phyloP scores from a whole-genome alignment of 2,329 filamentous ascomycete species.

The Juglanconis juglandina region DNA sequence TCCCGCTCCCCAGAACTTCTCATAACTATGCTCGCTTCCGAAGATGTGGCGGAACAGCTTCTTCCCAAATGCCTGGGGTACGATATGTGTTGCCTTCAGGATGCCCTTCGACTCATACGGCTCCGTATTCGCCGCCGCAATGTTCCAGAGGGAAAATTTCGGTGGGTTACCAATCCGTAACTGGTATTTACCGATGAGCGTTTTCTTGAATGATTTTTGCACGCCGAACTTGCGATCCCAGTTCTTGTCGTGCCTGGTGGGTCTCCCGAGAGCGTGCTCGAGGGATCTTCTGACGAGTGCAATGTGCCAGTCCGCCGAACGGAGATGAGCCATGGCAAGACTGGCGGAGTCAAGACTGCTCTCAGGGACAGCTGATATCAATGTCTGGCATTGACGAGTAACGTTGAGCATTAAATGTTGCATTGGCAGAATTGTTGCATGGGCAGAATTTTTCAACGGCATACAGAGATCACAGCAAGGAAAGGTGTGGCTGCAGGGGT shows the following conservation, averaged over 20 bases:
- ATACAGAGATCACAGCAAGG: no score
- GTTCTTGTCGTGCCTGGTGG: background rate
- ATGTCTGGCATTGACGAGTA: no score
- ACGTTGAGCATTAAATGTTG: no score
- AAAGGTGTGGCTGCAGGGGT: no score
- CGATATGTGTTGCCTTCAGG: background rate
- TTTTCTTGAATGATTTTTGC: background rate
- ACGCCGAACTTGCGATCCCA: background rate
- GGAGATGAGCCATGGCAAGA: no score
- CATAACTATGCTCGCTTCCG: background rate
- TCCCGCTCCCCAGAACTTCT: background rate
- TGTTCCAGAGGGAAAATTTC: background rate
- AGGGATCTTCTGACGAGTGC: background rate
- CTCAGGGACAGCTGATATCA: no score
- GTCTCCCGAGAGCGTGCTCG: background rate
- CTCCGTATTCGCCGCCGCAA: background rate
- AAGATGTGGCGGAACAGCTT: background rate
- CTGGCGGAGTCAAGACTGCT: no score
- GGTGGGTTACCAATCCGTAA: background rate
- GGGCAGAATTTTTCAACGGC: no score
- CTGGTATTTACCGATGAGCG: background rate
- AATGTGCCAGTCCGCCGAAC: background rate
- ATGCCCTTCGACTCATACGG: background rate
- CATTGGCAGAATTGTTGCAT: no score
- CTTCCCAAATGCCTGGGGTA: background rate